These are phyloP conservation scores for Talaromyces borbonicus DNA, from an alignment of 495 filamentous ascomycete genomes.

Conservation along the genomic window DNA sequence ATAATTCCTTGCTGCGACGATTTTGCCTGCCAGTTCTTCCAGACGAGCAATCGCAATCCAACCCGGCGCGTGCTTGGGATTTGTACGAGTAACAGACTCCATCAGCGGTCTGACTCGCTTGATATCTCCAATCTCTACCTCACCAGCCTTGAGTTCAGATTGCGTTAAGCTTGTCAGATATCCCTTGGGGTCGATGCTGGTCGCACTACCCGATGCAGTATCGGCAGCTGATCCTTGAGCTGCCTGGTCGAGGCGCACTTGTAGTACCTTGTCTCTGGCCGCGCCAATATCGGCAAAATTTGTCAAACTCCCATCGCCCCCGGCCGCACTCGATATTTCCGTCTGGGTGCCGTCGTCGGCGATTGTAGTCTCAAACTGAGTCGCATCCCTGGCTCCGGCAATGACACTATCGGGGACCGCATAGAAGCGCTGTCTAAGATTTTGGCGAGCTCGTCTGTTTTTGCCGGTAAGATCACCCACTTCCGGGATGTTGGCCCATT, in stretches of 20 bases:
- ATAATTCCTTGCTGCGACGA: constrained; percentile 71
- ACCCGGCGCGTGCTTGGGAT: constrained; percentile 88
- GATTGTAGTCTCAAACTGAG: constrained; percentile 76
- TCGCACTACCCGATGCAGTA: constrained; percentile 66
- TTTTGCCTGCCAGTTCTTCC: constrained; percentile 85
- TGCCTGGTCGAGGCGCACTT: constrained; percentile 84
- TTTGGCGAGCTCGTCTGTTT: constrained; percentile 76
- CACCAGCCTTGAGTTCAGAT: constrained; percentile 64
- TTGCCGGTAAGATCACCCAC: constrained; percentile 94
- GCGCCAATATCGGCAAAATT: constrained; percentile 98
- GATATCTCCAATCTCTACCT: constrained; percentile 84
- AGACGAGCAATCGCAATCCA: constrained; percentile 93
- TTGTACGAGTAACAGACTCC: constrained; percentile 91
- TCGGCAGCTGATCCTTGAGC: constrained; percentile 63
- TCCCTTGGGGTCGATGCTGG: constrained; percentile 88
- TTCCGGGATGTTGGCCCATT: constrained; percentile 93
- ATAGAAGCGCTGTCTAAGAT: constrained; percentile 78
- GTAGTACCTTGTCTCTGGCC: constrained; percentile 84
- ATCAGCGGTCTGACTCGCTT: constrained; percentile 89
- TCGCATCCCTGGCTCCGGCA: constrained; percentile 67
- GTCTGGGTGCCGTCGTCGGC: constrained; percentile 60
- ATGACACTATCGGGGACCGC: constrained; percentile 96
- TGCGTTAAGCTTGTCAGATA: constrained; percentile 86
- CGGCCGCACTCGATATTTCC: constrained; percentile 35
- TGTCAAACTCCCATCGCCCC: constrained; percentile 76